These are phyloP conservation scores for Tetradesmus obliquus DNA, from an alignment of 139 green algal genomes.

Conservation along the genomic window DNA sequence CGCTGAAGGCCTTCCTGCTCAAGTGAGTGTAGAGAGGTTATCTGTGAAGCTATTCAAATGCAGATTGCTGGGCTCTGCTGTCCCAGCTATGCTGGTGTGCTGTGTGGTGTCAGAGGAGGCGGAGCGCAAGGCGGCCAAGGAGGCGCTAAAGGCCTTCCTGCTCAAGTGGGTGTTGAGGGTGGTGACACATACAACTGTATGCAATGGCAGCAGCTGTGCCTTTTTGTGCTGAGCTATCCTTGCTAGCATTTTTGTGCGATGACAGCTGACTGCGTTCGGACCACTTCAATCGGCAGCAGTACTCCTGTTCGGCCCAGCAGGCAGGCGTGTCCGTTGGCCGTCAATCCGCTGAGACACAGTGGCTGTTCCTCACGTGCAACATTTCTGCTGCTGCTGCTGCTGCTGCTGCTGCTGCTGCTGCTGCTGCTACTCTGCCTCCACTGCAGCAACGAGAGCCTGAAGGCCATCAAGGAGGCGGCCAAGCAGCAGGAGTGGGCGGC, in stretches of 20 bases:
- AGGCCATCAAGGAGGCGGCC: slow-evolving; percentile 43
- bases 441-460: slow-evolving; percentile 47
- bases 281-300: no score
- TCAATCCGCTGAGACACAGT: neutral
- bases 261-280: no score
- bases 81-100: neutral
- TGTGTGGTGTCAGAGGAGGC: no score
- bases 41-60: no score
- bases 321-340: no score
- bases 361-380: neutral
- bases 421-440: neutral
- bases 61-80: no score
- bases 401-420: neutral
- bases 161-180: slow-evolving; percentile 21
- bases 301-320: no score
- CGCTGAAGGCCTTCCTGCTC: slow-evolving; percentile 49
- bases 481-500: slow-evolving; percentile 43
- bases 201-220: neutral
- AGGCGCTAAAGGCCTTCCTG: slow-evolving; percentile 43
- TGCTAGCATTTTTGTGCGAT: no score
- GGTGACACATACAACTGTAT: neutral
- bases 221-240: no score
- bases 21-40: slow-evolving; percentile 27
- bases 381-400: neutral
- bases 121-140: neutral